Conservation (phyloP, 768 basidiomycete species). For the Grammothele lineata region DNA sequence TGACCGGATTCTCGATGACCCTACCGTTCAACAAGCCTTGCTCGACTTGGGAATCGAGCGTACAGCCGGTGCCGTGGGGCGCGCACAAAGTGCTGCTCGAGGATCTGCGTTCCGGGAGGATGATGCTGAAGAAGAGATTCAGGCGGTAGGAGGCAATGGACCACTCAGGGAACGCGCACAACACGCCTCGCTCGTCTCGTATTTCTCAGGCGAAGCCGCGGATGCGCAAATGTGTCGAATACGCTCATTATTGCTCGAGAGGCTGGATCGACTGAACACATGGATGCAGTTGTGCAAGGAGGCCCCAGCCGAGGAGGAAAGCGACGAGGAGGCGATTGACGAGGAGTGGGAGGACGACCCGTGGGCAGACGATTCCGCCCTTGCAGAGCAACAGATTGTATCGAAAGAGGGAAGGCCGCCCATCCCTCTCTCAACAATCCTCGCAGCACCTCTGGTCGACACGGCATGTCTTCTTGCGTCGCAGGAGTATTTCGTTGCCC, state of each 20-base stretch:
- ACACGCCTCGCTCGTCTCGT: constrained; percentile 34
- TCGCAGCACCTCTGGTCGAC: constrained; percentile 51
- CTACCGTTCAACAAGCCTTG: constrained; percentile 50
- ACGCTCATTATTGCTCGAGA: constrained; percentile 62
- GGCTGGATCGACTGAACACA: constrained; percentile 70
- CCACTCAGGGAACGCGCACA: constrained; percentile 14
- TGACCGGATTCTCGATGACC: constrained; percentile 61
- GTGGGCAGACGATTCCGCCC: constrained; percentile 55
- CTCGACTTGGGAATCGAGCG: constrained; percentile 62
- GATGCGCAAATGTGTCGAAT: constrained; percentile 65
- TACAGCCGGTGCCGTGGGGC: constrained; percentile 37
- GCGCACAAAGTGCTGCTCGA: constrained; percentile 41
- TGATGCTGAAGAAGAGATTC: constrained; percentile 8
- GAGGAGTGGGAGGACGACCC: constrained; percentile 77
- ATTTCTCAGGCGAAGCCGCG: constrained; percentile 52
- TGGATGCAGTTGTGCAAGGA: constrained; percentile 56
- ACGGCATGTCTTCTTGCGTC: constrained; percentile 67
- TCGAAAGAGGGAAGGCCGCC: constrained; percentile 29
- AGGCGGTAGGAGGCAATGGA: background rate
- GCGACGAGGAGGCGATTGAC: constrained; percentile 25
- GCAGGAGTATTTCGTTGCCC: constrained; percentile 49
- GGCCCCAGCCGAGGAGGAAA: constrained; percentile 25
- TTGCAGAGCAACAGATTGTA: constrained; percentile 18
- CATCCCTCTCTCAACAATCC: constrained; percentile 60
- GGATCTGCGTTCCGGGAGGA: constrained; percentile 17